Percentiles rank a stretch among this genome's conserved stretches.
Conservation (phyloP, 306 rosid species). For the Inga leiocalycina region DNA sequence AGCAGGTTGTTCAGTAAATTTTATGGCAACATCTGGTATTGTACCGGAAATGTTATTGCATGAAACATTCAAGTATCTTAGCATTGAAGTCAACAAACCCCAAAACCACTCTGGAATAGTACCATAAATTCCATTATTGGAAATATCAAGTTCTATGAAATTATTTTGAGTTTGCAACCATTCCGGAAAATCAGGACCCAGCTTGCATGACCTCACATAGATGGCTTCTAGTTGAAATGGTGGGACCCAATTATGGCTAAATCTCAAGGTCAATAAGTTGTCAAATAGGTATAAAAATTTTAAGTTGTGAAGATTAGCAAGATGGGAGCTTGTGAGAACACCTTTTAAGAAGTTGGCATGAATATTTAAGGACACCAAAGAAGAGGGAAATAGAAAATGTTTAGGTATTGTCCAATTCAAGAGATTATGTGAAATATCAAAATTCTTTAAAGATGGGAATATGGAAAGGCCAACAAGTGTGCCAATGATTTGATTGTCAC, state of each 20-base stretch:
- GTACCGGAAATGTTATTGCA: neutral
- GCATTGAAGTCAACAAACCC: neutral
- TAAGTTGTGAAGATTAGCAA: neutral
- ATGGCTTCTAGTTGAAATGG: neutral
- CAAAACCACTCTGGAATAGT: slow-evolving; percentile 15
- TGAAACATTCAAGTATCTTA: neutral
- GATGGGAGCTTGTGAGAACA: neutral
- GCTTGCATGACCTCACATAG: neutral
- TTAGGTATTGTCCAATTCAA: neutral
- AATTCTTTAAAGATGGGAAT: neutral
- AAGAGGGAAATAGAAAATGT: neutral
- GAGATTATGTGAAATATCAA: neutral
- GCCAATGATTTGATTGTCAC: neutral
- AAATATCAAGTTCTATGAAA: neutral
- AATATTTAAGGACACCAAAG: neutral
- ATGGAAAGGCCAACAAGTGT: neutral
- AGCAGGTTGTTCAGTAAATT: neutral
- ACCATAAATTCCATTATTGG: neutral
- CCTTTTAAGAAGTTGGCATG: slow-evolving; percentile 9
- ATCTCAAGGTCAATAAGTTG: neutral
- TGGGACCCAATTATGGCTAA: slow-evolving; percentile 15
- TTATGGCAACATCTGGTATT: neutral
- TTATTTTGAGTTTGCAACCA: slow-evolving; percentile 20
- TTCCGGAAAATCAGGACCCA: slow-evolving; percentile 21
- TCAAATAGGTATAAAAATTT: neutral